phyloP scores from a whole-genome alignment of 805 yeast genomes.

The Yarrowia sp. region DNA sequence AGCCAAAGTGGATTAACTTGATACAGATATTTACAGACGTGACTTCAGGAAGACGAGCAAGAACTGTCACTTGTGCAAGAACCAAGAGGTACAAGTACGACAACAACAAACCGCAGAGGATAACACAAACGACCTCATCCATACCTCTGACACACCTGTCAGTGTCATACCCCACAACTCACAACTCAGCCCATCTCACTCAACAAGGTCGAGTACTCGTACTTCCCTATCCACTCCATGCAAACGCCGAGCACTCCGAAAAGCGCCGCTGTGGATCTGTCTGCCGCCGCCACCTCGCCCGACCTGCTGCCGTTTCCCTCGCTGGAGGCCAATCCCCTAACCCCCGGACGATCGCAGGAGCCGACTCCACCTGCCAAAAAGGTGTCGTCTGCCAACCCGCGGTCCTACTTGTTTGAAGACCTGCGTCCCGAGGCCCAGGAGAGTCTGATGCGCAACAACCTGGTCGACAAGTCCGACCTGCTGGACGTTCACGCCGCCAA shows the following conservation, averaged over 20 bases:
- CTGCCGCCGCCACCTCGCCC: conserved; percentile 12
- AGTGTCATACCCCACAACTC: too few relatives aligned
- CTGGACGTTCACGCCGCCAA: not conserved
- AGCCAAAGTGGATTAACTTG: not conserved
- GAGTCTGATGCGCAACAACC: conserved; percentile 3
- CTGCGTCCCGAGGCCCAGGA: conserved; percentile 30
- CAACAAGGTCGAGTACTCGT: too few relatives aligned
- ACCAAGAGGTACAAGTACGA: too few relatives aligned
- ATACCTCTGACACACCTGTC: too few relatives aligned
- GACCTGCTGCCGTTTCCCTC: conserved; percentile 42
- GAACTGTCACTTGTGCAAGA: too few relatives aligned
- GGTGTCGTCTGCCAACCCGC: conserved; percentile 1
- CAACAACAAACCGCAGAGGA: too few relatives aligned
- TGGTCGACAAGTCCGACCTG: not conserved
- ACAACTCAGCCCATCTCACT: too few relatives aligned
- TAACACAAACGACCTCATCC: too few relatives aligned
- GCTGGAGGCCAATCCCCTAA: conserved; percentile 41
- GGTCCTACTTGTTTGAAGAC: conserved; percentile 21
- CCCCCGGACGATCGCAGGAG: conserved; percentile 38
- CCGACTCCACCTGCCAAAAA: not conserved
- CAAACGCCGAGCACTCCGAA: conserved; percentile 1
- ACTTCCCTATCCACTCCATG: not conserved
- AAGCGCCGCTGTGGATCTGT: conserved; percentile 11
- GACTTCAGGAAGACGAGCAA: too few relatives aligned
- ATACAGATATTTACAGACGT: too few relatives aligned